Evolutionary conservation across 192 early-diverging fungal genomes (phyloP), one percentile per base, ranked within the genome.

Genomic region (Bifiguratus adelaidae): DNA sequence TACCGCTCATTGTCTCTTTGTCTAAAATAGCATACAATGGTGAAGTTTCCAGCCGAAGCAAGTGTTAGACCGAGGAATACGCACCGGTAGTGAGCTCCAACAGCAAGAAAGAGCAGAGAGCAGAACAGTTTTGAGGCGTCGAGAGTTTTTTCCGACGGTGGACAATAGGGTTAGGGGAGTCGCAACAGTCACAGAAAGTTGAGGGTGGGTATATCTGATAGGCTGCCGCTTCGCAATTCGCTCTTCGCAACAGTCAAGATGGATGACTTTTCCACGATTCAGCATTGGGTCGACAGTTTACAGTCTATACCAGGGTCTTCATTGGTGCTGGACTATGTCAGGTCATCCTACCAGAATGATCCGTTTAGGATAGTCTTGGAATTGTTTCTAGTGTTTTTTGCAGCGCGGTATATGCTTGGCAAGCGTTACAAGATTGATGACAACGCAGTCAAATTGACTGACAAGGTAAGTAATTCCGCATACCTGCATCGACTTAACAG

Each of bases 311-410:
- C 89, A 7, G 89, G 89, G 4, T 83, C 82, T 29, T 68, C 64
- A n/a, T 76, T 91, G 47, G 74, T 79, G 3, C 67, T 81, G 58
- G 70, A 74, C 53, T 94, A 97, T 63, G 73, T 93, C 50, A 81
- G 84, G 56, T 85, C 77, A 58, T 89, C 87, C 27, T 86, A 97
- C 77, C 89, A 93, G 66, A 76, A 97, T 61, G 94, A 94, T 68
- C 91, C 90, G 0, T 83, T 86, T 60, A 80, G 94, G 48, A 80
- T 83, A 12, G 66, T 86, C 16, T 73, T 97, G 12, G 94, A 97
- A 47, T 58, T 85, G 8, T 74, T 81, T 25, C 62, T 97, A 42
- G 78, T 93, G 37, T 65, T 82, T 33, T 95, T 91, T 55, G 88
- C 89, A 50, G 66, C 90, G 55, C 88, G 86, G 77, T 95, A 93